Conservation (phyloP, 2,329 filamentous ascomycete species). For the Parascedosporium putredinis region DNA sequence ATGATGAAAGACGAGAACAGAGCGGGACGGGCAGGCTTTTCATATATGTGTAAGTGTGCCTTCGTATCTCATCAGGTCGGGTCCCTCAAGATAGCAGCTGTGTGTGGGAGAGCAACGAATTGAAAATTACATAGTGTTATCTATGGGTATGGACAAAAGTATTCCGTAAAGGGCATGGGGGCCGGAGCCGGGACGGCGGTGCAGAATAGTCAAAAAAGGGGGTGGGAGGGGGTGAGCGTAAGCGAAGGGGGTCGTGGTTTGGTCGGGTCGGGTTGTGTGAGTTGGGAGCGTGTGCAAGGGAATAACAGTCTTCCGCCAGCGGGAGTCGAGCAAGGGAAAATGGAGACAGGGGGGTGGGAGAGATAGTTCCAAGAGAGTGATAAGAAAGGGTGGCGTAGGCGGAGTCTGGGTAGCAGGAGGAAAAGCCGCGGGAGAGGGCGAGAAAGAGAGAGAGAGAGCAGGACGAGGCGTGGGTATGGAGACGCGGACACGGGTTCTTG, state of each 20-base stretch:
- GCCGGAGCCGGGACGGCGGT: slow-evolving; percentile 7
- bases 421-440: neutral
- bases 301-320: no score
- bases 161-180: slow-evolving; percentile 3
- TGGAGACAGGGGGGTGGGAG: no score
- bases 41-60: slow-evolving; percentile 1
- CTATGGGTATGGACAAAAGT: slow-evolving; percentile 1
- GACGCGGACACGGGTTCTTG: no score
- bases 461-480: neutral
- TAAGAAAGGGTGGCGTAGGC: neutral
- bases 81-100: slow-evolving; percentile 6
- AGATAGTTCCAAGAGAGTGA: no score
- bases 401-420: slow-evolving; percentile 5
- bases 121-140: slow-evolving; percentile 6
- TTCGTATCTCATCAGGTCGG: slow-evolving; percentile 3
- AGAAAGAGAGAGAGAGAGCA: neutral
- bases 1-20: neutral
- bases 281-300: no score
- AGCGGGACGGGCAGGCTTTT: neutral
- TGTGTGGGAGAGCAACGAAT: slow-evolving; percentile 6
- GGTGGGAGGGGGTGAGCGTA: neutral
- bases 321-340: no score
- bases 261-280: no score
- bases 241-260: neutral
- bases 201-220: neutral